Evolutionary conservation across 805 yeast species (phyloP), one percentile per base, ranked within the genome.

Genomic region (Martiniozyma abietophila): DNA sequence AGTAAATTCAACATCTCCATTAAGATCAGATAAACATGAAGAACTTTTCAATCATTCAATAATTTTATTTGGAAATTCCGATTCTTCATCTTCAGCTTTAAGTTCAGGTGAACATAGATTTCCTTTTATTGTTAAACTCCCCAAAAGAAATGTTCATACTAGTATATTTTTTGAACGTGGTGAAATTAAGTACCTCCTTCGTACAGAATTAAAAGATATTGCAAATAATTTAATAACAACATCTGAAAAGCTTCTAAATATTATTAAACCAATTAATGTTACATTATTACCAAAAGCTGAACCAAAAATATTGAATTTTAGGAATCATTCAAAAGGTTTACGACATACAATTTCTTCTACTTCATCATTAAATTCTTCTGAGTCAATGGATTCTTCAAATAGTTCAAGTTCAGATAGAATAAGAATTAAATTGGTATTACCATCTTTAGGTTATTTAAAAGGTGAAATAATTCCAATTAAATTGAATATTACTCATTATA

Each of bases 81-180:
- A 39, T 5, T 40, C 35, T 19, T 38, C 40, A 31, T 48, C 45
- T 45, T 34, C 29, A 16, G 51, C 51, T n/a, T 53, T 81, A n/a
- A 69, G 74, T 14, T 74, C 75, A 48, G 96, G 96, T 27, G 89
- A 82, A 50, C 96, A 86, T 56, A 60, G 83, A 23, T 86, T 88
- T 51, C 95, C 95, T 15, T 88, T 86, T 50, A 72, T 80, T 31
- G 81, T 86, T 27, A 78, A 74, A 45, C 64, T 86, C n/a, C 95
- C 96, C 1, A 69, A 67, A 45, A 74, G 72, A 43, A 71, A 80
- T 43, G 68, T 83, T 3, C 78, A 66, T 54, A 80, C 92, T 16
- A 75, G 85, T 32, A 69, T 86, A 18, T 77, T 76, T 43, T 86
- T 86, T 47, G 95, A 88, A 45, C 75, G 76, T 47, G 96, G 96